phyloP scores from a whole-genome alignment of 2,329 filamentous ascomycete species.

The Stylonectria norvegica region DNA sequence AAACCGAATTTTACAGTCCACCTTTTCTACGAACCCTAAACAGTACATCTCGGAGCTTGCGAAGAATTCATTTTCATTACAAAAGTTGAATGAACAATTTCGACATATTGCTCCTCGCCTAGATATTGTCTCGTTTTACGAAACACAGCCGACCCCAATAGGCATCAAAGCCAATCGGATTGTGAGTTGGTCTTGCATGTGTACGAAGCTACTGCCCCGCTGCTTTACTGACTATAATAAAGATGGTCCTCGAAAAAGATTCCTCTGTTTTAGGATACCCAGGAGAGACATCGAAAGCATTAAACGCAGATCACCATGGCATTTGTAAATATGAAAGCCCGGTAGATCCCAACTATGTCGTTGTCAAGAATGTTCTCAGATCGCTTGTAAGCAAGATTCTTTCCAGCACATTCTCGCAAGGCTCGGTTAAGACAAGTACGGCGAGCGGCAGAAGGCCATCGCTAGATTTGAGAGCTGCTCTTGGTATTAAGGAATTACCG shows the following conservation, averaged over 20 bases:
- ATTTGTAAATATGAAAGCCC: constrained; percentile 40
- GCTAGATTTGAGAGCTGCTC: too few relatives aligned
- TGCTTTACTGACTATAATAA: constrained; percentile 15
- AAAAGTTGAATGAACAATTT: constrained; percentile 44
- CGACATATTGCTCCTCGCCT: constrained; percentile 36
- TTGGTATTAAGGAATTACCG: too few relatives aligned
- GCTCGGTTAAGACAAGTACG: too few relatives aligned
- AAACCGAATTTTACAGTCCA: constrained; percentile 34
- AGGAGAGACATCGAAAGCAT: constrained; percentile 34
- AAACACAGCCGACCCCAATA: constrained; percentile 31
- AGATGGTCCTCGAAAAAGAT: constrained; percentile 38
- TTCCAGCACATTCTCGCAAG: too few relatives aligned
- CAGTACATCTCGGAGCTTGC: constrained; percentile 39
- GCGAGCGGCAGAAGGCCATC: too few relatives aligned
- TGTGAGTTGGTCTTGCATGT: too few relatives aligned
- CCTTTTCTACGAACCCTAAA: constrained; percentile 28
- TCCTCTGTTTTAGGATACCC: constrained; percentile 42
- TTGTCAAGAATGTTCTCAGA: constrained; percentile 31
- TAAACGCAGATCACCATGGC: constrained; percentile 41
- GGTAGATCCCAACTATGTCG: constrained; percentile 36
- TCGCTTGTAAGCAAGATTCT: too few relatives aligned
- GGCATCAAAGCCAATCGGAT: constrained; percentile 23
- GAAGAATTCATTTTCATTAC: constrained; percentile 32
- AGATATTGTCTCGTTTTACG: constrained; percentile 44
- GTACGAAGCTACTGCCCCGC: constrained; percentile 12